A percentile compares a stretch with the other conserved stretches of the same genome.
Evolutionary conservation across 345 rosid genomes (phyloP).

Genomic region (Populus nigra): DNA sequence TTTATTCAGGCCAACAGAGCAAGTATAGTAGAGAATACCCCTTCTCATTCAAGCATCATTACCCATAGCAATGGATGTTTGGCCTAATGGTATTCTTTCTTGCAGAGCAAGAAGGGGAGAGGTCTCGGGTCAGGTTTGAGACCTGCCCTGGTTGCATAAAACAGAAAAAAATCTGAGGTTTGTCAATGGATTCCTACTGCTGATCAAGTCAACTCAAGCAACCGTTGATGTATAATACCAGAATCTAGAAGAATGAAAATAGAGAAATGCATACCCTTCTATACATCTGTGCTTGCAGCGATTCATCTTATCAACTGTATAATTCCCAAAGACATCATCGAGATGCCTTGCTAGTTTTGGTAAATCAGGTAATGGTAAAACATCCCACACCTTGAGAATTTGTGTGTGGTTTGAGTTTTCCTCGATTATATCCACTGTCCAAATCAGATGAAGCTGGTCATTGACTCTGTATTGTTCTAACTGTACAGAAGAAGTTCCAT

Average conservation of each 20-base stretch:
- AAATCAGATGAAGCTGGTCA: conserved; percentile 22
- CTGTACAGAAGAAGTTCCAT: conserved; percentile 32
- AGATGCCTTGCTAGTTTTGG: conserved; percentile 35
- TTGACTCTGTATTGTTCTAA: conserved; percentile 43
- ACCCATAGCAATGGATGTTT: too few relatives aligned
- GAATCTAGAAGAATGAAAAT: background rate
- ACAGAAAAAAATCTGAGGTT: background rate
- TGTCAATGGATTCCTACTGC: background rate
- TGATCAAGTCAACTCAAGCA: background rate
- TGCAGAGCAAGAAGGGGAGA: background rate
- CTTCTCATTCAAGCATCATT: too few relatives aligned
- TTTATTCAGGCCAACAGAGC: too few relatives aligned
- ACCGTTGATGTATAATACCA: background rate
- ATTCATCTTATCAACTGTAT: conserved; percentile 33
- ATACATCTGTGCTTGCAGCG: conserved; percentile 41
- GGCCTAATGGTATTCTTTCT: too few relatives aligned
- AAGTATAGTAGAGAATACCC: too few relatives aligned
- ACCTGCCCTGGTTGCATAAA: background rate
- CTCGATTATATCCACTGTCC: conserved; percentile 38
- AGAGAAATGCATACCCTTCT: conserved; percentile 40
- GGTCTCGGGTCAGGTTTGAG: background rate
- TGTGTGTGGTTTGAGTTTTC: conserved; percentile 28
- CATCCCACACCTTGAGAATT: conserved; percentile 51
- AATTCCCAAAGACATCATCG: conserved; percentile 30
- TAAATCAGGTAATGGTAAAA: conserved; percentile 39